These are phyloP conservation scores for Hypomontagnella monticulosa DNA, from an alignment of 495 filamentous ascomycete genomes.

Conservation along the genomic window DNA sequence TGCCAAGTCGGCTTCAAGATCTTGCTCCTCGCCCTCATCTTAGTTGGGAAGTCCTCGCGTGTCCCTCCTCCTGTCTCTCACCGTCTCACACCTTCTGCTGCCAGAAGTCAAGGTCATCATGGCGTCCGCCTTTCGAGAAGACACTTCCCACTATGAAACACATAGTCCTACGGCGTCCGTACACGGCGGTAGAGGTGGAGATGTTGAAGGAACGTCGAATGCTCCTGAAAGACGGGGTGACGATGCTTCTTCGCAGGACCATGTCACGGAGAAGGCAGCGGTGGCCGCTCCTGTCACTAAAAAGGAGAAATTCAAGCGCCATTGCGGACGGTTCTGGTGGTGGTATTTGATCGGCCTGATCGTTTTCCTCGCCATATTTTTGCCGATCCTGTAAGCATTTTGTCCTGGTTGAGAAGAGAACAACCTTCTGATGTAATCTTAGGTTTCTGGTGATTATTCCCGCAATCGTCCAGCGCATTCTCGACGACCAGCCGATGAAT, in stretches of 20 bases:
- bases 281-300: conserved; percentile 39
- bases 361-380: conserved; percentile 54
- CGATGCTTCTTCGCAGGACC: conserved; percentile 33
- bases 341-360: conserved; percentile 51
- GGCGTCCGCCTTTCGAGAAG: conserved; percentile 44
- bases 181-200: conserved; percentile 39
- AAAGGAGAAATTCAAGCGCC: conserved; percentile 45
- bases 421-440: conserved; percentile 23
- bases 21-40: conserved; percentile 12
- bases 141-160: conserved; percentile 38
- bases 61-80: conserved; percentile 15
- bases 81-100: conserved; percentile 16
- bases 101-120: conserved; percentile 34
- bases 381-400: conserved; percentile 54
- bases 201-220: conserved; percentile 21
- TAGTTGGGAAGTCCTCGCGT: conserved; percentile 5
- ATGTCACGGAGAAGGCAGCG: conserved; percentile 45
- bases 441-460: conserved; percentile 52
- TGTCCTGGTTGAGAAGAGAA: background rate
- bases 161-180: conserved; percentile 33
- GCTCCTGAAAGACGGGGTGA: conserved; percentile 30
- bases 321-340: conserved; percentile 56
- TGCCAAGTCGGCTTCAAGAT: conserved; percentile 18
- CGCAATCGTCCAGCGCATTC: conserved; percentile 55
- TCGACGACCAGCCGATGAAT: conserved; percentile 51